Conservation (phyloP, 495 filamentous ascomycete species). For the Penicilliopsis zonata region DNA sequence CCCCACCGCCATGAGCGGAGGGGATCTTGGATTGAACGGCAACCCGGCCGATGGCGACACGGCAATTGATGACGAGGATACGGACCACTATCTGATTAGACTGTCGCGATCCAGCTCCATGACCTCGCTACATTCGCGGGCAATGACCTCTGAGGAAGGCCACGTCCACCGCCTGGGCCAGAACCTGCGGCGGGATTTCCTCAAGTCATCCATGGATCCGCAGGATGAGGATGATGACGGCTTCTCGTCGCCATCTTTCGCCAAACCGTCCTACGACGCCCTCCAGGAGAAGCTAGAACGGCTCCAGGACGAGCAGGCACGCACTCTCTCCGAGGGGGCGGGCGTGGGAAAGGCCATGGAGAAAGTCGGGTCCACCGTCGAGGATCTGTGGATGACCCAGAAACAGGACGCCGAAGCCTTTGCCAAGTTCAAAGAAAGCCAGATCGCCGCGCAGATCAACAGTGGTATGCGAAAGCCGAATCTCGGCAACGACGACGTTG, state of each 20-base stretch:
- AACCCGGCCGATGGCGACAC: conserved; percentile 22
- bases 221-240: no score
- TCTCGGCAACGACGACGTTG: not conserved
- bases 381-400: conserved; percentile 37
- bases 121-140: conserved; percentile 66
- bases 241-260: conserved; percentile 24
- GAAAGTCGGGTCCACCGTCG: conserved; percentile 43
- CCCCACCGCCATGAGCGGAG: conserved; percentile 19
- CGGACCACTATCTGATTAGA: conserved; percentile 30
- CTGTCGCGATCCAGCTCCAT: conserved; percentile 65
- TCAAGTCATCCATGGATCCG: conserved; percentile 30
- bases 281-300: conserved; percentile 53
- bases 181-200: conserved; percentile 60
- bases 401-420: conserved; percentile 48
- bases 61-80: conserved; percentile 36
- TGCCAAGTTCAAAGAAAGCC: conserved; percentile 52
- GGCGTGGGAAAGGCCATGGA: conserved; percentile 48
- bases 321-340: conserved; percentile 38
- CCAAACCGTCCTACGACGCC: conserved; percentile 44
- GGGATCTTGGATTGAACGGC: conserved; percentile 17
- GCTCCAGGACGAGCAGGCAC: conserved; percentile 44
- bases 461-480: conserved; percentile 16
- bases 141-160: conserved; percentile 79
- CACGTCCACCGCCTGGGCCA: conserved; percentile 77
- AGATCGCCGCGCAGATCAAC: conserved; percentile 54